Conservation (phyloP, 768 basidiomycete genomes). For the Saitozyma sp. region DNA sequence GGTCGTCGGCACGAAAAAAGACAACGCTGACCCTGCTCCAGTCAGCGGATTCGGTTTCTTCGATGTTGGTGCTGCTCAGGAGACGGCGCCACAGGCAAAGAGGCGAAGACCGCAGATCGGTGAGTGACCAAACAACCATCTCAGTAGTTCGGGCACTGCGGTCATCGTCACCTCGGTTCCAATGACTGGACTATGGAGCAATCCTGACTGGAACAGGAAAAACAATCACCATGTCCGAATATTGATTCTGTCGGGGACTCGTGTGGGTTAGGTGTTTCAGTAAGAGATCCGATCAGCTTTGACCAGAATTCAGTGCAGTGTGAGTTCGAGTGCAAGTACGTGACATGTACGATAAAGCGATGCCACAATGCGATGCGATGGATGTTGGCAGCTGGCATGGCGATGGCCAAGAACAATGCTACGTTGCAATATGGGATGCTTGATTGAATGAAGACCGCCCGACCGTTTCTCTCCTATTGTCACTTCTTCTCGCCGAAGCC, state of each 20-base stretch:
- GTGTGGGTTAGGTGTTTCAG: neutral
- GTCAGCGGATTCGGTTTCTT: conserved; percentile 53
- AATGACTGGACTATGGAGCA: neutral
- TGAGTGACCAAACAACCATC: conserved; percentile 7
- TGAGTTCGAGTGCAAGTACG: neutral
- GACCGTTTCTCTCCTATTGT: neutral
- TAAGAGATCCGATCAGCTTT: no score
- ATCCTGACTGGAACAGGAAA: conserved; percentile 25
- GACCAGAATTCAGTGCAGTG: no score
- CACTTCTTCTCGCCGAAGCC: conserved; percentile 1
- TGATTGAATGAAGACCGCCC: conserved; percentile 2
- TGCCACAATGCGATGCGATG: neutral
- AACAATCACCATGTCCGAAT: conserved; percentile 42
- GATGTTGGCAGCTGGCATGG: no score
- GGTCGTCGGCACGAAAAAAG: neutral
- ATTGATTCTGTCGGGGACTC: conserved; percentile 12
- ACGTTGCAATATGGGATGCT: no score
- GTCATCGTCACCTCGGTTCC: neutral
- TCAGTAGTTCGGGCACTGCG: no score
- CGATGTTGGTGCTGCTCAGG: conserved; percentile 44
- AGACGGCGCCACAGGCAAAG: conserved; percentile 33
- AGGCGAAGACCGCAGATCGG: conserved; percentile 40
- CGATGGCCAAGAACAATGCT: no score
- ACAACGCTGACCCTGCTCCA: conserved; percentile 5
- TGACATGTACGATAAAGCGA: neutral